Evolutionary conservation across 768 basidiomycete genomes (phyloP).

Genomic region (Saitozyma podzolica): DNA sequence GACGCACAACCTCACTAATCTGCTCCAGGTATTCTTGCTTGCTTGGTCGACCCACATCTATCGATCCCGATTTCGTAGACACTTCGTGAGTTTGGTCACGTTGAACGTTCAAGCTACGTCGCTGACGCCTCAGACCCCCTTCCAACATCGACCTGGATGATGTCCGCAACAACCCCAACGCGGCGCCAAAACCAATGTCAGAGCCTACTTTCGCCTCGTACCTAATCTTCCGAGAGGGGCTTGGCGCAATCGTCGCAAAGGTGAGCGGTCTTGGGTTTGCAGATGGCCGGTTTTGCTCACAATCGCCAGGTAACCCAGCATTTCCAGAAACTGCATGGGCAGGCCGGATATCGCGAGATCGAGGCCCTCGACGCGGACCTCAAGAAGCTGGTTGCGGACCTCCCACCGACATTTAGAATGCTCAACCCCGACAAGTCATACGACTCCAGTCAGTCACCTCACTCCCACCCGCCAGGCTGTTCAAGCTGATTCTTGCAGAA

Average conservation of each 20-base stretch:
- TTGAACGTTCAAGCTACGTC: constrained; percentile 3
- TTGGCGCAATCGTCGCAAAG: constrained; percentile 78
- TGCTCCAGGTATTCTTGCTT: constrained; percentile 68
- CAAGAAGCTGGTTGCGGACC: constrained; percentile 67
- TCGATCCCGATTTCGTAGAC: constrained; percentile 85
- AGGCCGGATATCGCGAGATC: constrained; percentile 80
- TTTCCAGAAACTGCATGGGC: constrained; percentile 79
- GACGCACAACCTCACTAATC: not conserved
- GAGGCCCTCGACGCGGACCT: constrained; percentile 78
- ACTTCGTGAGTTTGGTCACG: constrained; percentile 65
- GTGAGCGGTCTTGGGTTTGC: constrained; percentile 8
- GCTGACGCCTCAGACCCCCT: constrained; percentile 55
- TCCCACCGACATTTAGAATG: constrained; percentile 65
- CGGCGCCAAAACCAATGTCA: constrained; percentile 52
- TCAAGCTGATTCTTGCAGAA: constrained; percentile 12
- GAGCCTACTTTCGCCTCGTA: constrained; percentile 83
- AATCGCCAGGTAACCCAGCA: constrained; percentile 73
- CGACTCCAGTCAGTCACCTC: constrained; percentile 64
- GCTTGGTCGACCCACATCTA: constrained; percentile 75
- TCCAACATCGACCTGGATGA: constrained; percentile 57
- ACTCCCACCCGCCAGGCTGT: not conserved
- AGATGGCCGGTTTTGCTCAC: no score
- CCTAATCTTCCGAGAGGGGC: constrained; percentile 77
- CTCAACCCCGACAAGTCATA: constrained; percentile 73
- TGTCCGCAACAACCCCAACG: constrained; percentile 25